These are phyloP conservation scores for Sicyos edulis DNA, from an alignment of 306 rosid genomes.

Conservation along the genomic window DNA sequence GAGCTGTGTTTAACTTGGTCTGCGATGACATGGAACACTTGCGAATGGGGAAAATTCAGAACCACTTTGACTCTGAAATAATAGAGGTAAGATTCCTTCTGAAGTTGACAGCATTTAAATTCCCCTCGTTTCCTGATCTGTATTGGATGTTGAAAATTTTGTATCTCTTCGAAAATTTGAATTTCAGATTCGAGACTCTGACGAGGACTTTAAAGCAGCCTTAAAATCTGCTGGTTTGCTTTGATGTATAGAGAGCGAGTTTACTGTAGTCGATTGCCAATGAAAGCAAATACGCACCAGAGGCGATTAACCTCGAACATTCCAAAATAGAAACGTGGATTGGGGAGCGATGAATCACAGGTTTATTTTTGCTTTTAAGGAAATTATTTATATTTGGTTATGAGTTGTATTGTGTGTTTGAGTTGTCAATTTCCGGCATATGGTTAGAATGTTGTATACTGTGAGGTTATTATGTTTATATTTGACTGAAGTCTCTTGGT, in stretches of 20 bases:
- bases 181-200: constrained; percentile 31
- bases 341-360: not conserved
- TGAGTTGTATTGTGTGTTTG: constrained; percentile 8
- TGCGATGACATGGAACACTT: constrained; percentile 33
- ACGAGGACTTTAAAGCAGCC: constrained; percentile 49
- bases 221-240: constrained; percentile 56
- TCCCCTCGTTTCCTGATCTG: not conserved
- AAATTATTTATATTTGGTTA: not conserved
- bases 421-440: constrained; percentile 7
- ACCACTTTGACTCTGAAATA: constrained; percentile 36
- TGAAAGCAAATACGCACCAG: not conserved
- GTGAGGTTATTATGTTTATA: not conserved
- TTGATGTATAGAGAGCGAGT: constrained; percentile 11
- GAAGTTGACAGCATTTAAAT: not conserved
- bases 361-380: not conserved
- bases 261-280: not conserved
- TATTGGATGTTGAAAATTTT: not conserved
- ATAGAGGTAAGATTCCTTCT: constrained; percentile 34
- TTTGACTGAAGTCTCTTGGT: not conserved
- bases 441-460: not conserved
- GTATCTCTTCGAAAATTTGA: not conserved
- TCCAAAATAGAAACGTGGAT: not conserved
- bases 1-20: constrained; percentile 57
- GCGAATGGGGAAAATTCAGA: constrained; percentile 41
- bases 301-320: not conserved